A percentile compares a stretch with the other conserved stretches of the same genome.
Conservation (phyloP, 345 rosid species). For the Eucalyptus fibrosa region DNA sequence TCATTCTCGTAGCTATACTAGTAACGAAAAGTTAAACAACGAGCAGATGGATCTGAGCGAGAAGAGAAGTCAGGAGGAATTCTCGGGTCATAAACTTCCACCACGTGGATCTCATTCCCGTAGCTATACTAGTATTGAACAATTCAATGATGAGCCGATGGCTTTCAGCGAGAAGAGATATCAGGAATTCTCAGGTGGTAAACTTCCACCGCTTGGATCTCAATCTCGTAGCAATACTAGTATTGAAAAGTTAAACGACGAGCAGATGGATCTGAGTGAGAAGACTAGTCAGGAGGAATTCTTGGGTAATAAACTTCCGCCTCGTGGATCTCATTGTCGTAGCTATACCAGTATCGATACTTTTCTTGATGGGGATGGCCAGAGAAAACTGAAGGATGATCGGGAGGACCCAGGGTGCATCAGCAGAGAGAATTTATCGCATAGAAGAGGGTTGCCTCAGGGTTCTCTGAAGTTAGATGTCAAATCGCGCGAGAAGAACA, state of each 20-base stretch:
- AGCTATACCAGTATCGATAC: constrained; percentile 4
- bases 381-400: not conserved
- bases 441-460: constrained; percentile 3
- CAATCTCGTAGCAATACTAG: not conserved
- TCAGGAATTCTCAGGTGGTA: not conserved
- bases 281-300: not conserved
- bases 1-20: not conserved
- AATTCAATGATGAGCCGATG: not conserved
- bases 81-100: not conserved
- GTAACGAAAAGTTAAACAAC: not conserved
- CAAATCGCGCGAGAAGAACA: not conserved
- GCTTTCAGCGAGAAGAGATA: not conserved
- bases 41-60: not conserved
- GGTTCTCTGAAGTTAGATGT: constrained; percentile 20
- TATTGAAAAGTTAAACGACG: not conserved
- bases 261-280: not conserved
- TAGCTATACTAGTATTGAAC: not conserved
- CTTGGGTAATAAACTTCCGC: not conserved
- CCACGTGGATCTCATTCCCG: not conserved
- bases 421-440: constrained; percentile 4
- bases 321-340: not conserved
- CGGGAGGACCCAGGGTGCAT: not conserved
- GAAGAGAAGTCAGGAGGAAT: not conserved
- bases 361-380: constrained; percentile 7
- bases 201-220: not conserved